Conservation (phyloP, 2,329 filamentous ascomycete species). For the Aspergillus viridinutans region DNA sequence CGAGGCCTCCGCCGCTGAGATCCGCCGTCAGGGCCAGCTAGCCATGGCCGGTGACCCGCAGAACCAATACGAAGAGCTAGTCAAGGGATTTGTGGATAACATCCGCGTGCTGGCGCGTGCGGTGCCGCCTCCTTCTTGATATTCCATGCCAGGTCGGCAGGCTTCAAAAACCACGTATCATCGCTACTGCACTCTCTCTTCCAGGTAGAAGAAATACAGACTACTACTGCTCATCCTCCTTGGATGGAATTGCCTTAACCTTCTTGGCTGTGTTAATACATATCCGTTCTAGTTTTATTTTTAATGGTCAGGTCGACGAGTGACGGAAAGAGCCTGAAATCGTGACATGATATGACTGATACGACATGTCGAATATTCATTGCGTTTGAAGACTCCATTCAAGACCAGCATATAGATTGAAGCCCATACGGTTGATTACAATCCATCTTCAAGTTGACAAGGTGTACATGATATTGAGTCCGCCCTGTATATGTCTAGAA, state of each 20-base stretch:
- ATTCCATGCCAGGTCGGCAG: not conserved
- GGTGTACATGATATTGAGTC: not conserved
- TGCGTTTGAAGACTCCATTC: not conserved
- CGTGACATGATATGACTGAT: not conserved
- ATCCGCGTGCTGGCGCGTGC: slow-evolving; percentile 43
- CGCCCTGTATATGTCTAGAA: not conserved
- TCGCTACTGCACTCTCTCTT: too few relatives aligned
- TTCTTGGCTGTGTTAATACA: not conserved
- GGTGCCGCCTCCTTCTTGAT: slow-evolving; percentile 28
- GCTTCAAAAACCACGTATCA: too few relatives aligned
- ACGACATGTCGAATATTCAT: not conserved
- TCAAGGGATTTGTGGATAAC: slow-evolving; percentile 49
- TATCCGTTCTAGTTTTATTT: not conserved
- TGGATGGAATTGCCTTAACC: not conserved
- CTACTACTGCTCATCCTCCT: not conserved
- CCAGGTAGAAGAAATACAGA: not conserved
- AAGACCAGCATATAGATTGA: not conserved
- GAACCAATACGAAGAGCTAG: slow-evolving; percentile 44
- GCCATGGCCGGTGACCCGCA: slow-evolving; percentile 34
- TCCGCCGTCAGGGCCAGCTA: slow-evolving; percentile 43
- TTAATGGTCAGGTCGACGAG: not conserved
- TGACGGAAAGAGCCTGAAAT: too few relatives aligned
- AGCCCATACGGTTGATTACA: not conserved
- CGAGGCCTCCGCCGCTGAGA: slow-evolving; percentile 44
- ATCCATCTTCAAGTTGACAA: not conserved